Percentiles rank a stretch among this genome's conserved stretches.
Evolutionary conservation across 352 stramenopile genomes (phyloP).

Genomic region (Phytophthora boehmeriae): DNA sequence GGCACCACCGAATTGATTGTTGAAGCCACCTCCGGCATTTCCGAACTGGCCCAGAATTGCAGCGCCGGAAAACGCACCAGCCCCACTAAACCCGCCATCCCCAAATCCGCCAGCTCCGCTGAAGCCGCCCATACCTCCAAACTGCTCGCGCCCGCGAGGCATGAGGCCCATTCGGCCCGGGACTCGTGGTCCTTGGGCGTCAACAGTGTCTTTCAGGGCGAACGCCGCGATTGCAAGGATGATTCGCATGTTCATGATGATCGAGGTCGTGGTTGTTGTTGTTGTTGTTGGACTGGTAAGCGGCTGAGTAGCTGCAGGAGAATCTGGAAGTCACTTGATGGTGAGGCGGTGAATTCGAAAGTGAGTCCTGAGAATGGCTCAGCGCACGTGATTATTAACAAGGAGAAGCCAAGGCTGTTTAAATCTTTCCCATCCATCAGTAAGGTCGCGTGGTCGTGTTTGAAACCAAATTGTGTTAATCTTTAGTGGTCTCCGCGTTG

Average conservation of each 20-base stretch:
- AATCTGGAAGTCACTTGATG: slow-evolving; percentile 8
- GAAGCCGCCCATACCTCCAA: slow-evolving; percentile 4
- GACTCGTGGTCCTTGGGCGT: slow-evolving; percentile 26
- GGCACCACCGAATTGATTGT: slow-evolving; percentile 5
- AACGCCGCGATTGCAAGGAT: slow-evolving; percentile 21
- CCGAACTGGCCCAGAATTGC: slow-evolving; percentile 6
- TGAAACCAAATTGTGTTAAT: too few species aligned
- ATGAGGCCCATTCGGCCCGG: slow-evolving; percentile 16
- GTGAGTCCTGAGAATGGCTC: slow-evolving; percentile 4
- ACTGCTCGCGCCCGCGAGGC: slow-evolving; percentile 24
- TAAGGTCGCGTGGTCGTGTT: too few species aligned
- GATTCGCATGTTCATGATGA: slow-evolving; percentile 25
- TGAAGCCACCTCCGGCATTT: slow-evolving; percentile 12
- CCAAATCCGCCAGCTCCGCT: slow-evolving; percentile 11
- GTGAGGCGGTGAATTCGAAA: slow-evolving; percentile 13
- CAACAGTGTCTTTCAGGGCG: slow-evolving; percentile 10
- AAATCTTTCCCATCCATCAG: too few species aligned
- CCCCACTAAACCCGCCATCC: slow-evolving; percentile 8
- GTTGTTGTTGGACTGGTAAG: too few species aligned
- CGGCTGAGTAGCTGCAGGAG: not conserved
- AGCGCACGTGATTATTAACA: too few species aligned
- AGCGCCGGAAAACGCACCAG: not conserved
- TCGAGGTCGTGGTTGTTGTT: not conserved
- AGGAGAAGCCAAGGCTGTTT: too few species aligned
- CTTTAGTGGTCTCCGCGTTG: too few species aligned